Evolutionary conservation across 148 eudicot genomes (phyloP).

Genomic region (Fagopyrum esculentum): DNA sequence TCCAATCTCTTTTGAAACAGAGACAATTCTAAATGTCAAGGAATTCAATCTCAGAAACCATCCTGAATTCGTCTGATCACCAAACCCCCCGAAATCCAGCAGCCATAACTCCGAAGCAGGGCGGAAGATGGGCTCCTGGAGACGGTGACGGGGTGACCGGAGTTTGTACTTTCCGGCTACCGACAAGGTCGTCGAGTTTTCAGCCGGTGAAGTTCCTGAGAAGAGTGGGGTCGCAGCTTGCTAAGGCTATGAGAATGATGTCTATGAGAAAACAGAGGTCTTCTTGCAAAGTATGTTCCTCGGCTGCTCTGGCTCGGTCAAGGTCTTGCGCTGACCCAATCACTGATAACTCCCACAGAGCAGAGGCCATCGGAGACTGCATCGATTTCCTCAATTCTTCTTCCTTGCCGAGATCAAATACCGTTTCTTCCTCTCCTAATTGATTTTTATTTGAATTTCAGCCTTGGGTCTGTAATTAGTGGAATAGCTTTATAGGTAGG

Average conservation of each 20-base stretch:
- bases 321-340: conserved; percentile 32
- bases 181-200: neutral
- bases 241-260: conserved; percentile 18
- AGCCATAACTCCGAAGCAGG: neutral
- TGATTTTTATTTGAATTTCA: neutral
- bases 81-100: neutral
- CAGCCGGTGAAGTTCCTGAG: conserved; percentile 24
- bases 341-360: conserved; percentile 35
- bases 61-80: neutral
- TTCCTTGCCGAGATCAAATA: conserved; percentile 20
- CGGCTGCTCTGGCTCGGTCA: conserved; percentile 35
- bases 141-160: neutral
- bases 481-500: neutral
- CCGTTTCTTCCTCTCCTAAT: conserved; percentile 19
- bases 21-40: neutral
- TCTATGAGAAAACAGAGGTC: conserved; percentile 20
- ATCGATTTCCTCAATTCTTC: conserved; percentile 55
- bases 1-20: neutral
- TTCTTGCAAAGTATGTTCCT: conserved; percentile 31
- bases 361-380: conserved; percentile 53
- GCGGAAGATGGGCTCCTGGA: neutral
- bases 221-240: conserved; percentile 26
- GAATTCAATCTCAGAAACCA: neutral
- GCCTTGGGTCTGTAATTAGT: neutral
- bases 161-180: neutral